Conservation (phyloP, 2,329 filamentous ascomycete genomes). For the Phaeosphaeriaceae sp. region DNA sequence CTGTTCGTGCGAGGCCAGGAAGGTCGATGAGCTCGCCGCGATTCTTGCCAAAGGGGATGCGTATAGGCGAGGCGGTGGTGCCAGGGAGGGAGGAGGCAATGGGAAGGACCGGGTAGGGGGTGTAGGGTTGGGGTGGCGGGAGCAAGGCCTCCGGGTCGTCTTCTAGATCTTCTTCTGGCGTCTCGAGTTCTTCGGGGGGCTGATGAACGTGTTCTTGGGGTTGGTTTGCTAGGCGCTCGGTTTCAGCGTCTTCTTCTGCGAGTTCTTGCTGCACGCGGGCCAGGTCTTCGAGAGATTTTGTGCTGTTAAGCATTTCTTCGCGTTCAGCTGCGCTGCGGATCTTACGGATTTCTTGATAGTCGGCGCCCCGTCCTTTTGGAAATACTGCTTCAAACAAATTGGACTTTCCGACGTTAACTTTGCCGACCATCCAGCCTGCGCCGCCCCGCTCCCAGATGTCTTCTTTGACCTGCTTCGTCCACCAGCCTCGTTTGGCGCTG, state of each 20-base stretch:
- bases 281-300: conserved; percentile 37
- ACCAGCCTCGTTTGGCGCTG: conserved; percentile 86
- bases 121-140: conserved; percentile 76
- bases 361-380: conserved; percentile 67
- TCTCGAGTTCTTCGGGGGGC: conserved; percentile 24
- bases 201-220: conserved; percentile 27
- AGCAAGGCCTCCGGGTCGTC: conserved; percentile 62
- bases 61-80: conserved; percentile 93
- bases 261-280: conserved; percentile 35
- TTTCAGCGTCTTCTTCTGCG: conserved; percentile 41
- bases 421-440: conserved; percentile 95
- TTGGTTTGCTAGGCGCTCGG: conserved; percentile 27
- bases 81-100: conserved; percentile 86
- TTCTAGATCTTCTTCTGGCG: conserved; percentile 33
- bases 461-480: conserved; percentile 85
- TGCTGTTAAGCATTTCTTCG: conserved; percentile 36
- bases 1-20: conserved; percentile 79
- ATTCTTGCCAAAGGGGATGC: conserved; percentile 85
- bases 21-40: conserved; percentile 93
- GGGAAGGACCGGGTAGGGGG: conserved; percentile 82
- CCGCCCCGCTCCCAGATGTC: conserved; percentile 85
- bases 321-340: conserved; percentile 42
- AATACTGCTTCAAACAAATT: conserved; percentile 87
- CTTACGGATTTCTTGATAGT: conserved; percentile 44
- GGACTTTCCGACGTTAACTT: conserved; percentile 97